Evolutionary conservation across 1,139 yeast genomes (phyloP).

Genomic region (Ogataea hybrid): DNA sequence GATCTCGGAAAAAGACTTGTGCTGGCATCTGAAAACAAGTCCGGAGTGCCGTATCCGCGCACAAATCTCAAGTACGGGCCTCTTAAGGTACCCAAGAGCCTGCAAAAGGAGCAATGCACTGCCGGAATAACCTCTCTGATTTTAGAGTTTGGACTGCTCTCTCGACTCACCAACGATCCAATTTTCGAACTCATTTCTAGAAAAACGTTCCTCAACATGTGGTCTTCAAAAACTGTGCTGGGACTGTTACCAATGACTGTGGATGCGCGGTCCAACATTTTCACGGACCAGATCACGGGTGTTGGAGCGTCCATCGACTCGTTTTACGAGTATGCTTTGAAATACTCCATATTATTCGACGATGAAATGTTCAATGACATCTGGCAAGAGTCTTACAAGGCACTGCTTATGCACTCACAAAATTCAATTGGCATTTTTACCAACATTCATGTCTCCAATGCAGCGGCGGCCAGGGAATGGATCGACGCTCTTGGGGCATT

Average conservation of each 20-base stretch:
- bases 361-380: constrained; percentile 60
- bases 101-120: constrained; percentile 69
- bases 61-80: constrained; percentile 60
- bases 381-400: constrained; percentile 57
- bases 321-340: constrained; percentile 84
- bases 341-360: constrained; percentile 69
- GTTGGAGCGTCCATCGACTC: constrained; percentile 95
- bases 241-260: constrained; percentile 79
- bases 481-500: constrained; percentile 86
- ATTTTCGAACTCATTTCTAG: constrained; percentile 64
- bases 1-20: constrained; percentile 68
- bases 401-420: constrained; percentile 51
- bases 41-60: constrained; percentile 71
- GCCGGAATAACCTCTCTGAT: constrained; percentile 87
- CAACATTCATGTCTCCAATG: constrained; percentile 56
- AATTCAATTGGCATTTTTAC: constrained; percentile 53
- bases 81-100: constrained; percentile 37
- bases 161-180: constrained; percentile 70
- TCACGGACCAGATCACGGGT: constrained; percentile 68
- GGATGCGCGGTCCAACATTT: constrained; percentile 44
- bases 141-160: constrained; percentile 72
- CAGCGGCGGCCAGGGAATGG: constrained; percentile 59
- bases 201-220: constrained; percentile 63
- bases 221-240: constrained; percentile 62
- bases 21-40: constrained; percentile 60